Evolutionary conservation across 75 land plant species (phyloP), one percentile per base, ranked within the genome.

Genomic region (Gnetum montanum): DNA sequence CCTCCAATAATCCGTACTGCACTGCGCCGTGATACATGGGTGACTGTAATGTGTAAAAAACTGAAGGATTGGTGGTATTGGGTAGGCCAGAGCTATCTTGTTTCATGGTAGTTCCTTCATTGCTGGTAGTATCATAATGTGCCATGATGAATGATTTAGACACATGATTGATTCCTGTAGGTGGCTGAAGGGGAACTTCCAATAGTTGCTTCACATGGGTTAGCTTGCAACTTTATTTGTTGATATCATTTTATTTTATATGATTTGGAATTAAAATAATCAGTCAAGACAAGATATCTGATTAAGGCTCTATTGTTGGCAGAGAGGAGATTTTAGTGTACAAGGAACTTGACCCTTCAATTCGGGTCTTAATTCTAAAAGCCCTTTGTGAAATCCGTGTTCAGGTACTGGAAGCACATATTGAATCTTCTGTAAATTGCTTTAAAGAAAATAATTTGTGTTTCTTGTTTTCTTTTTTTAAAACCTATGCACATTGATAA

Each of bases 161-260:
- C n/a, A n/a, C n/a, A n/a, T n/a, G n/a, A n/a, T n/a, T n/a, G n/a
- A n/a, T n/a, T n/a, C 12, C 20, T 75, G 59, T 68, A 89, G 95
- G 98, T 94, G 51, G 96, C 96, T 7, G 91, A 94, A 27, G 96
- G 90, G 48, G 86, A 84, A 3, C 48, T 92, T 57, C 98, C 98
- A 16, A 75, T 94, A 50, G 77, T 84, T 59, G 77, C 88, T 43
- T 63, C 79, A 18, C 98, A 90, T 70, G 98, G 98, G 85, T 85
- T 43, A 68, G 82, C 10, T 2, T 33, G n/a, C n/a, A n/a, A n/a
- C n/a, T n/a, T n/a, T n/a, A n/a, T n/a, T n/a, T 27, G 68, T 31
- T 6, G 25, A 13, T 50, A 54, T 11, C 45, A 51, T 34, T 6
- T 49, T 8, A 34, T 1, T 6, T 31, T 27, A 12, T 29, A 11